These are phyloP conservation scores for Backusella luteola DNA, from an alignment of 192 early-diverging fungal genomes.

Conservation along the genomic window DNA sequence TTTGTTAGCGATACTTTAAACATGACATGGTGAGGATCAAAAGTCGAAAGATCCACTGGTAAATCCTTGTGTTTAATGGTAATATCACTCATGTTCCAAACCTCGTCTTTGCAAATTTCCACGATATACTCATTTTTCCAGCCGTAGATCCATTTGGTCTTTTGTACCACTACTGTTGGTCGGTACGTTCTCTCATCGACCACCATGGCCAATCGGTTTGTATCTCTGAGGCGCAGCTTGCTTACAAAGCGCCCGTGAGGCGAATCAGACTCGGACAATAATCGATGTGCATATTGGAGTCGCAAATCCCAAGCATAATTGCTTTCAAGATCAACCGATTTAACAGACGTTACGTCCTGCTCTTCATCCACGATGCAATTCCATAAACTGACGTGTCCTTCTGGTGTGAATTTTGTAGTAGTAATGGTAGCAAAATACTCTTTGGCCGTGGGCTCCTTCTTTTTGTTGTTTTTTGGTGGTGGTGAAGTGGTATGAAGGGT, in stretches of 20 bases:
- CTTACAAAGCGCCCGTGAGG: conserved; percentile 35
- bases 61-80: conserved; percentile 12
- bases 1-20: conserved; percentile 27
- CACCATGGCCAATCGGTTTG: conserved; percentile 29
- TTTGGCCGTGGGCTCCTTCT: not conserved
- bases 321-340: conserved; percentile 32
- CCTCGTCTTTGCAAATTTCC: conserved; percentile 40
- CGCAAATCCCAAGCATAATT: conserved; percentile 38
- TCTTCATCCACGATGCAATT: conserved; percentile 28
- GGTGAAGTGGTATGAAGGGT: not conserved
- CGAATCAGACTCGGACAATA: conserved; percentile 17
- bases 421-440: not conserved
- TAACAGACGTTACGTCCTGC: conserved; percentile 22
- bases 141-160: conserved; percentile 38
- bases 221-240: conserved; percentile 18
- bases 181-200: conserved; percentile 16
- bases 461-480: not conserved
- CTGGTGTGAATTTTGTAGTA: conserved; percentile 19
- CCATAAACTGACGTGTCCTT: conserved; percentile 39
- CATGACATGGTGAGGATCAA: conserved; percentile 10
- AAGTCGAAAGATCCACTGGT: conserved; percentile 19
- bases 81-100: conserved; percentile 30
- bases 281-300: conserved; percentile 32
- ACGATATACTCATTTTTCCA: conserved; percentile 39
- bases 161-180: conserved; percentile 28